Conservation (phyloP, 257 asterid species). For the Solanum infundibuliforme region DNA sequence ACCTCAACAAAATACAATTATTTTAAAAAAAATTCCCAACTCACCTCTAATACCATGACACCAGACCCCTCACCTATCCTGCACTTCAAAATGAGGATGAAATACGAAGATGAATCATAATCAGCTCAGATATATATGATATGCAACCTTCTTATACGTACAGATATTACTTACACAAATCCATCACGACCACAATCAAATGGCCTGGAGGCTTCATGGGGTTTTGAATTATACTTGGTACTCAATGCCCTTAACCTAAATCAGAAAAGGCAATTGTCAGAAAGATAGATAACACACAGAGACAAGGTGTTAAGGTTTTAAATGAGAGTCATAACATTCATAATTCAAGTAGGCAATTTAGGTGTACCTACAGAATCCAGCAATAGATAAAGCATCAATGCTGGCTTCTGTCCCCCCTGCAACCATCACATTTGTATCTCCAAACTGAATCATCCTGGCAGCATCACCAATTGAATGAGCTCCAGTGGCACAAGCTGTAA, state of each 20-base stretch:
- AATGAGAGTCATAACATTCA: neutral
- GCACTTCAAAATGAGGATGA: conserved; percentile 26
- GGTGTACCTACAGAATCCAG: conserved; percentile 88
- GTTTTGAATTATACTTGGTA: conserved; percentile 61
- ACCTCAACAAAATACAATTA: neutral
- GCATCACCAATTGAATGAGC: conserved; percentile 97
- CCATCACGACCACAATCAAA: conserved; percentile 95
- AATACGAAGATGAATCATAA: neutral
- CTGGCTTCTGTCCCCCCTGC: conserved; percentile 98
- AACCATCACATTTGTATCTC: conserved; percentile 96
- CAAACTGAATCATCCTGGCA: conserved; percentile 87
- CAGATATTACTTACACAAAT: conserved; percentile 61
- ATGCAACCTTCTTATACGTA: neutral
- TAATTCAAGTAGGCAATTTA: neutral
- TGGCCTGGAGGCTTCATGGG: conserved; percentile 86
- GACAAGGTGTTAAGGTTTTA: neutral
- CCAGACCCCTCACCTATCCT: conserved; percentile 98
- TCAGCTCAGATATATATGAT: neutral
- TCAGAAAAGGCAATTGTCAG: neutral
- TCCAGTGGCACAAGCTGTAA: conserved; percentile 99
- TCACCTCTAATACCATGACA: conserved; percentile 82
- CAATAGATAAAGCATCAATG: conserved; percentile 95
- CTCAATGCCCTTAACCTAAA: conserved; percentile 87
- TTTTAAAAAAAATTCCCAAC: neutral
- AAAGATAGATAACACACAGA: neutral